Base-by-base conservation (phyloP, 2,329 filamentous ascomycete genomes). In the Sporothrix curviconia region DNA sequence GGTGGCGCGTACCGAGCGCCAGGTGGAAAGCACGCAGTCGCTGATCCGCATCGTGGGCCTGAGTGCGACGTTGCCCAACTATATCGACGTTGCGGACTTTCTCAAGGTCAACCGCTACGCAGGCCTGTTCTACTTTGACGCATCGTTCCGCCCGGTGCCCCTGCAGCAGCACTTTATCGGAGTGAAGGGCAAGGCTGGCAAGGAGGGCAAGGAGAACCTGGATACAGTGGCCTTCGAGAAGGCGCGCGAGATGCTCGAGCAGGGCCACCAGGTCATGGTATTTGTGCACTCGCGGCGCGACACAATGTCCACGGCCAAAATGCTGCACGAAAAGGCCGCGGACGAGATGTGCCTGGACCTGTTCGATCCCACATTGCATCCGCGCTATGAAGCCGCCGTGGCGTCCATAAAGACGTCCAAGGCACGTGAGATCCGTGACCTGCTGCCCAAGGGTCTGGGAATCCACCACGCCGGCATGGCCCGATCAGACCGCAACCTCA, bases 401-500 rank as follows among this genome's bases (percentile, higher is more conserved):
- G 84, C 85, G 58, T 91, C 96, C 60, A 87, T 96, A 76, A 95
- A 91, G 68, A 83, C 84, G 55, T 92, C 89, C 17, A 90, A 87
- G 66, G 92, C 90, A 0, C 83, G 86, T 54, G 94, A 99, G 67
- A 79, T 99, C 12, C 83, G 94, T 40, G 94, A 99, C 60, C 77
- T 99, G 1, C 80, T 97, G 3, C 84, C 87, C 5, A 95, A 96
- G 68, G 95, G 94, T 1, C 83, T 99, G 62, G 94, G 94, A 8
- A 90, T 95, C 51, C 94, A 99, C 69, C 94, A 99, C 69, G 94
- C 94, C 6, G 95, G 95, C 55, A 96, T 99, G 90, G 86, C 91
- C 58, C 84, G 95, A 62, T 87, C 92, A 3, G 95, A 99, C 71
- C 82, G 94, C 61, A 99, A 99, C 64, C 75, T 96, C n/a, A 90